Evolutionary conservation across 306 rosid genomes (phyloP).

Genomic region (Crotalaria pallida): DNA sequence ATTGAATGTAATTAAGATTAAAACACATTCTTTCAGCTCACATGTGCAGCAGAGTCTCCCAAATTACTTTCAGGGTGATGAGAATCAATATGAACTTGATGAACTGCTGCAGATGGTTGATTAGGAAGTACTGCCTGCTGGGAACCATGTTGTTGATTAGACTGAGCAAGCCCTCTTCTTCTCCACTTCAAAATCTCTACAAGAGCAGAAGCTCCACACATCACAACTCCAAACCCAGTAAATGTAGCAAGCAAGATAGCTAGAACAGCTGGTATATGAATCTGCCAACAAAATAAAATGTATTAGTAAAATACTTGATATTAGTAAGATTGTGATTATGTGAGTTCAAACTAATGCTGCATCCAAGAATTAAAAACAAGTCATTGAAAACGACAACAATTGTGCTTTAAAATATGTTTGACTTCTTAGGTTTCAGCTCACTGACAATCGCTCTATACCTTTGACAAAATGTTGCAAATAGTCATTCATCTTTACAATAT

Average conservation of each 20-base stretch:
- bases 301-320: background rate
- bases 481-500: background rate
- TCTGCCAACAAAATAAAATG: slow-evolving; percentile 36
- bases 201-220: slow-evolving; percentile 48
- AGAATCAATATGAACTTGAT: slow-evolving; percentile 29
- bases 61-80: slow-evolving; percentile 26
- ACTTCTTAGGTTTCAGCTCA: slow-evolving; percentile 2
- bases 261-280: slow-evolving; percentile 56
- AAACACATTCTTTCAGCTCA: slow-evolving; percentile 12
- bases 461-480: background rate
- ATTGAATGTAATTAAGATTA: background rate
- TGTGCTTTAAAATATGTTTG: background rate
- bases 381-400: background rate
- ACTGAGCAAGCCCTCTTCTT: slow-evolving; percentile 23
- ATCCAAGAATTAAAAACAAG: background rate
- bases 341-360: background rate
- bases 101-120: slow-evolving; percentile 27
- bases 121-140: slow-evolving; percentile 6
- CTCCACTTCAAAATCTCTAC: slow-evolving; percentile 44
- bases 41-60: slow-evolving; percentile 16
- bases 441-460: background rate
- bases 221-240: slow-evolving; percentile 65
- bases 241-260: slow-evolving; percentile 67
- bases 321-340: background rate
- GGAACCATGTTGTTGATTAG: slow-evolving; percentile 31